Evolutionary conservation across 75 land plant genomes (phyloP).

Genomic region (Isoetes taiwanensis): DNA sequence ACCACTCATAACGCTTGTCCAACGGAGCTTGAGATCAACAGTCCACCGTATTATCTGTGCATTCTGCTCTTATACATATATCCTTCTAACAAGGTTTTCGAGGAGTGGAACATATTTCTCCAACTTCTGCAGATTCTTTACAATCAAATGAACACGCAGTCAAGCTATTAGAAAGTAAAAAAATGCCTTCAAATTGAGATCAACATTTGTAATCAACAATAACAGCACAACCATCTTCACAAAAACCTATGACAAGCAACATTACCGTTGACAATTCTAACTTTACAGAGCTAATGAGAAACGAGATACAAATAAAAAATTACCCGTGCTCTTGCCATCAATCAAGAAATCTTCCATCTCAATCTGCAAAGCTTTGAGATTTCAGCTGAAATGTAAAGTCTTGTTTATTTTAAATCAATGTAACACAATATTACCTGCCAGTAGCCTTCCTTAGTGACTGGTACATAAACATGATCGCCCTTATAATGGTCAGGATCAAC

Average conservation of each 20-base stretch:
- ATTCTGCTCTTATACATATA: conserved; percentile 14
- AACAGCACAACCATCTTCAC: too few relatives aligned
- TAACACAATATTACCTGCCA: conserved; percentile 47
- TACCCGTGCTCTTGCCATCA: conserved; percentile 50
- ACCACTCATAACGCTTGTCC: conserved; percentile 51
- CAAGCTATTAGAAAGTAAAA: too few relatives aligned
- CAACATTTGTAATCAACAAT: too few relatives aligned
- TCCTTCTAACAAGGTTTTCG: conserved; percentile 39
- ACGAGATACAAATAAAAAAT: not conserved
- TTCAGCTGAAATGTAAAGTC: not conserved
- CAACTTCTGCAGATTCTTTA: conserved; percentile 55
- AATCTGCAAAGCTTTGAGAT: conserved; percentile 29
- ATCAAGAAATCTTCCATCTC: conserved; percentile 69
- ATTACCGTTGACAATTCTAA: too few relatives aligned
- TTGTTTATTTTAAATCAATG: not conserved
- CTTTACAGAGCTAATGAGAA: too few relatives aligned
- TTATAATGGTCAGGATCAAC: conserved; percentile 55
- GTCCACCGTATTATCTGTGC: conserved; percentile 33
- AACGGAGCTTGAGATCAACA: conserved; percentile 35
- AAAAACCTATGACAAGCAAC: too few relatives aligned
- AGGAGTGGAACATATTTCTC: conserved; percentile 53
- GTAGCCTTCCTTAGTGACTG: conserved; percentile 65
- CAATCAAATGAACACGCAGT: too few relatives aligned
- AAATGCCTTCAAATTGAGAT: too few relatives aligned
- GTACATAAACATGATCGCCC: conserved; percentile 66